Conservation (phyloP, 2,329 filamentous ascomycete species). For the Rhynchosporium secalis region DNA sequence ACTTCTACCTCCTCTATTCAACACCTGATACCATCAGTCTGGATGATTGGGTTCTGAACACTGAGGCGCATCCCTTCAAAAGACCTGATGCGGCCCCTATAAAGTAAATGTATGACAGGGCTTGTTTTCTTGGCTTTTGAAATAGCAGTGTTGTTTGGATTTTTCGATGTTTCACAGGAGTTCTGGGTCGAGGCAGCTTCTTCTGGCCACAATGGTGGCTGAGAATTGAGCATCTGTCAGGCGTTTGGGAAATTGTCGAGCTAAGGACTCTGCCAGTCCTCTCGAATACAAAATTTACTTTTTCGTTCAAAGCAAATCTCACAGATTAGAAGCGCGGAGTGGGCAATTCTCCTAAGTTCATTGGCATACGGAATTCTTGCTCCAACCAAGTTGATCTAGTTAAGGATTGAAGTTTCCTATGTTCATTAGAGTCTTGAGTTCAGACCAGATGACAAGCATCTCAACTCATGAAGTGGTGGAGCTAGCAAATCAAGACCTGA, state of each 20-base stretch:
- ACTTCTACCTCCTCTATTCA: slow-evolving; percentile 82
- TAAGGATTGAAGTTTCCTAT: neutral
- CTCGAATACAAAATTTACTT: slow-evolving; percentile 4
- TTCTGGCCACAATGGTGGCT: neutral
- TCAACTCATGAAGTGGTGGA: neutral
- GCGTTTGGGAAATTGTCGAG: slow-evolving; percentile 11
- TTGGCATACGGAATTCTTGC: neutral
- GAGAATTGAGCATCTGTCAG: slow-evolving; percentile 10
- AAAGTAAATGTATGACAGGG: neutral
- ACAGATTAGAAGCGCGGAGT: neutral
- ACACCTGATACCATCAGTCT: slow-evolving; percentile 62
- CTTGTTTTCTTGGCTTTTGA: neutral
- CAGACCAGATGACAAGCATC: neutral
- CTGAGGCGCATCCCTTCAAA: slow-evolving; percentile 43
- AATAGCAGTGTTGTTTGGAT: neutral
- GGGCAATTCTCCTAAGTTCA: neutral
- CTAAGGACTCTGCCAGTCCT: neutral
- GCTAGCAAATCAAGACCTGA: too few species aligned
- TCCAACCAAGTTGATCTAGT: neutral
- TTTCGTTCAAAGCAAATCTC: neutral
- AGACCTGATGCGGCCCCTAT: slow-evolving; percentile 23
- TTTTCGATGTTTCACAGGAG: slow-evolving; percentile 11
- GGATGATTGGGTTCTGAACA: slow-evolving; percentile 64
- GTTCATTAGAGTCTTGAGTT: too few species aligned
- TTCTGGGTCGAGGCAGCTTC: slow-evolving; percentile 11